Percentiles rank a stretch among this genome's conserved stretches.
These are phyloP conservation scores for Oryza officinalis DNA, from an alignment of 176 grass and related monocot species.

Conservation along the genomic window DNA sequence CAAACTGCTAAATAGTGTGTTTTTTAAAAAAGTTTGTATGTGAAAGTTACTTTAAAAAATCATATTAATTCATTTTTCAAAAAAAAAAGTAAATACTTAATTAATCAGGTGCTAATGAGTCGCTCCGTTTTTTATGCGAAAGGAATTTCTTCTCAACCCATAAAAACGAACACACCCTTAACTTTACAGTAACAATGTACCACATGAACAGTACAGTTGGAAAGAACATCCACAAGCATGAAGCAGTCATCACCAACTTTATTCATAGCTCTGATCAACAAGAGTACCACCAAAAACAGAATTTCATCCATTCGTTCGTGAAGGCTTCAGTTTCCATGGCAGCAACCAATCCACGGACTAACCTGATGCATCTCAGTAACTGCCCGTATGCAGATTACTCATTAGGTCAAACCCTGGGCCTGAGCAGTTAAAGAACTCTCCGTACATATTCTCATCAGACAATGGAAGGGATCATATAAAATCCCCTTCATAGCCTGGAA, in stretches of 20 bases:
- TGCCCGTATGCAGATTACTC: constrained; percentile 8
- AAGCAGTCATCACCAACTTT: constrained; percentile 9
- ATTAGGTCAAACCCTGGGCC: constrained; percentile 10
- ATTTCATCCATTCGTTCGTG: not conserved
- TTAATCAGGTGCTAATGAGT: no score
- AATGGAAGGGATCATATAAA: not conserved
- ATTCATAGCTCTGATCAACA: constrained; percentile 18
- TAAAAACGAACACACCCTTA: no score
- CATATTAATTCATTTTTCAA: no score
- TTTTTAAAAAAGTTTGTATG: no score
- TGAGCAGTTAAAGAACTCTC: constrained; percentile 29
- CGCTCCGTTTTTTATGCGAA: no score
- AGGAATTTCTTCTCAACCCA: no score
- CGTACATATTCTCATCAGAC: constrained; percentile 26
- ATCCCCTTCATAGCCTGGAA: not conserved
- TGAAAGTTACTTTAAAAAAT: no score
- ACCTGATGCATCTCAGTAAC: not conserved
- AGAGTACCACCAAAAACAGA: constrained; percentile 13
- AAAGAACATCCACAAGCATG: not conserved
- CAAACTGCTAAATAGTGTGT: no score
- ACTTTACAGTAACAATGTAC: not conserved
- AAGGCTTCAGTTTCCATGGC: not conserved
- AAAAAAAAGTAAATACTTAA: no score
- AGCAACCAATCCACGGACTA: constrained; percentile 11
- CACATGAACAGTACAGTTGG: not conserved